A percentile compares a stretch with the other conserved stretches of the same genome.
Conservation (phyloP, 2,329 filamentous ascomycete species). For the Colletotrichum phormii region DNA sequence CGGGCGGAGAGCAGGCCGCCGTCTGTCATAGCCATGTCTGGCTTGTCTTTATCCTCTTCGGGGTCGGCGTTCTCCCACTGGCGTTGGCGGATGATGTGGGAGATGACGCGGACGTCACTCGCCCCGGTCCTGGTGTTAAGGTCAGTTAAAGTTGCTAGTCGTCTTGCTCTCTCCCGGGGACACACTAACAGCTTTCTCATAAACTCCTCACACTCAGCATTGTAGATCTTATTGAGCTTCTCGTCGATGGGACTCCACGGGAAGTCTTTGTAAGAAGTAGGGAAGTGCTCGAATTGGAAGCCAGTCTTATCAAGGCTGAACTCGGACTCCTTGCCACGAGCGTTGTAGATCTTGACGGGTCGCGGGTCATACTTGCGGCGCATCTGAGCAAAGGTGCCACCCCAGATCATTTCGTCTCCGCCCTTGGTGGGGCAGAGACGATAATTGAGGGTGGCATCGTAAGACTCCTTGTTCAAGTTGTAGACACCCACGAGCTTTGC, state of each 20-base stretch:
- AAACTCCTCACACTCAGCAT: conserved; percentile 13
- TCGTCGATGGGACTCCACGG: conserved; percentile 21
- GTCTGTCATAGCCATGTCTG: conserved; percentile 24
- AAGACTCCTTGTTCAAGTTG: background rate
- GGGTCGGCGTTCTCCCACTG: conserved; percentile 8
- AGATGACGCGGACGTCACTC: conserved; percentile 1
- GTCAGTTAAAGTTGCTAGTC: background rate
- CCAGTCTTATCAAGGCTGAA: conserved; percentile 13
- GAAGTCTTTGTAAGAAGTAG: conserved; percentile 16
- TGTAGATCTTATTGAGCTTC: conserved; percentile 1
- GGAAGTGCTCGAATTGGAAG: conserved; percentile 11
- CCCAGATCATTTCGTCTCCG: conserved; percentile 22
- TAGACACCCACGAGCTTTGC: conserved; percentile 9
- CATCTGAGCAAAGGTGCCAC: conserved; percentile 25
- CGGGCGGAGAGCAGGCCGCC: background rate
- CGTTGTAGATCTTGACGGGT: conserved; percentile 2
- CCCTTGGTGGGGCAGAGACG: conserved; percentile 17
- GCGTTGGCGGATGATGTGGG: conserved; percentile 15
- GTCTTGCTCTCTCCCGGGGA: too few species aligned
- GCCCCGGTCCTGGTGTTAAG: background rate
- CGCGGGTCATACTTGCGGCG: conserved; percentile 18
- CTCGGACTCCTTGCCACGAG: conserved; percentile 10
- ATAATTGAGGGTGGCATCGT: conserved; percentile 10
- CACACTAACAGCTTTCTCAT: conserved; percentile 8
- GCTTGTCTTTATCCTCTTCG: conserved; percentile 9